These are phyloP conservation scores for Aspergillus luchuensis DNA, from an alignment of 2,329 filamentous ascomycete genomes.

Conservation along the genomic window DNA sequence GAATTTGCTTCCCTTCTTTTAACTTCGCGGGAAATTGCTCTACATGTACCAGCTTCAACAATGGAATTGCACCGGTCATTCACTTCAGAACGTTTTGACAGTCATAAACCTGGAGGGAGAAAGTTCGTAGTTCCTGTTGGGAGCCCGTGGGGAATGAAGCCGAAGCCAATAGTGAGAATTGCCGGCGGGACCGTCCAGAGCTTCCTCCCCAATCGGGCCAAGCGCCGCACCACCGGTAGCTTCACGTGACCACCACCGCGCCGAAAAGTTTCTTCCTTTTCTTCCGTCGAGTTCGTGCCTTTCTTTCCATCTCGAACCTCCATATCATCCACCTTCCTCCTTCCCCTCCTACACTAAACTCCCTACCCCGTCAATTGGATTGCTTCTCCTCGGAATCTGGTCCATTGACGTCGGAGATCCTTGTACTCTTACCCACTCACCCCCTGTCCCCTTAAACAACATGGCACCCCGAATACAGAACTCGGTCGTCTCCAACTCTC, in stretches of 20 bases:
- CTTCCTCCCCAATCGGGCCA: background rate
- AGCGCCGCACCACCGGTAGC: background rate
- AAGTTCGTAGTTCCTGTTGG: background rate
- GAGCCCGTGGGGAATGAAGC: background rate
- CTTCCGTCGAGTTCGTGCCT: slow-evolving; percentile 12
- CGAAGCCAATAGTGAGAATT: no score
- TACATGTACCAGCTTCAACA: background rate
- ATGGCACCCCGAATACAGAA: slow-evolving; percentile 47
- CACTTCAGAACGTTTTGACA: no score
- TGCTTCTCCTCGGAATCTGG: slow-evolving; percentile 3
- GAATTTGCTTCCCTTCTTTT: background rate
- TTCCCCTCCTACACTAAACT: slow-evolving; percentile 1
- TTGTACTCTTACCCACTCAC: background rate
- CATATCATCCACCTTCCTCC: slow-evolving; percentile 13
- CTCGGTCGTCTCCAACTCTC: slow-evolving; percentile 37
- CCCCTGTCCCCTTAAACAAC: background rate
- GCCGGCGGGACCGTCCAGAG: no score
- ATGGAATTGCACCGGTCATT: background rate
- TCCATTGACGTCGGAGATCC: background rate
- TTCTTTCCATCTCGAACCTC: slow-evolving; percentile 1
- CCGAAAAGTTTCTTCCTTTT: slow-evolving; percentile 36
- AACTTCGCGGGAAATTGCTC: background rate
- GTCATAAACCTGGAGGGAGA: background rate
- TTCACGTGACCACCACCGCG: slow-evolving; percentile 17
- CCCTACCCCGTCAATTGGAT: slow-evolving; percentile 23